These are phyloP conservation scores for Colletotrichum sp. DNA, from an alignment of 2,329 filamentous ascomycete genomes.

Conservation along the genomic window DNA sequence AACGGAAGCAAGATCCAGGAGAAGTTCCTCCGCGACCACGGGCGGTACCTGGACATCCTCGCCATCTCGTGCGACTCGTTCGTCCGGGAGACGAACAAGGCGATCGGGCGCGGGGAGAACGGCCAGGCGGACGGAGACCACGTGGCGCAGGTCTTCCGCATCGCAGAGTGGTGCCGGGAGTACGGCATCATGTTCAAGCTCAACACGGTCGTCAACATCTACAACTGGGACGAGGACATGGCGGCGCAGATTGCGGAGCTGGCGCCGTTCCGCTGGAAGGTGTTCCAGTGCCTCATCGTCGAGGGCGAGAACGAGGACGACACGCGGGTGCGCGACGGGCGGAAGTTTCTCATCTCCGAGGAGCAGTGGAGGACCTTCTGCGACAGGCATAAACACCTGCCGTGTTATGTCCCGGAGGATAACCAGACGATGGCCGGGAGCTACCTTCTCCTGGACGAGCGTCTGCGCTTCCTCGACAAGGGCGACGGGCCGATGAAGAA, in stretches of 20 bases:
- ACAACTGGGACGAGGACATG: slow-evolving; percentile 58
- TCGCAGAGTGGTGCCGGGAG: slow-evolving; percentile 49
- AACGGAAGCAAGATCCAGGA: slow-evolving; percentile 55
- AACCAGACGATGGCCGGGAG: slow-evolving; percentile 56
- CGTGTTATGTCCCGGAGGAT: slow-evolving; percentile 51
- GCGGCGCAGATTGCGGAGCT: slow-evolving; percentile 40
- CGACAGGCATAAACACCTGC: slow-evolving; percentile 42
- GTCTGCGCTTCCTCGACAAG: slow-evolving; percentile 54
- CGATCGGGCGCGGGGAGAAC: slow-evolving; percentile 50
- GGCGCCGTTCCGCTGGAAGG: slow-evolving; percentile 59
- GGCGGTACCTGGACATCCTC: slow-evolving; percentile 54
- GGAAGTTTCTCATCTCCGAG: slow-evolving; percentile 49
- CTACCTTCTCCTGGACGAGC: slow-evolving; percentile 59
- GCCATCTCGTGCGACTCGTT: slow-evolving; percentile 63
- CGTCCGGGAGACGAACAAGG: slow-evolving; percentile 51
- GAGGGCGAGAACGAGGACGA: slow-evolving; percentile 56
- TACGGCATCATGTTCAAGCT: slow-evolving; percentile 60
- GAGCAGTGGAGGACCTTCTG: slow-evolving; percentile 53
- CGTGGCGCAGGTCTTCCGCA: slow-evolving; percentile 45
- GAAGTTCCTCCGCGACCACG: slow-evolving; percentile 46
- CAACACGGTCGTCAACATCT: slow-evolving; percentile 57
- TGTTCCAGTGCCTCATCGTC: slow-evolving; percentile 59
- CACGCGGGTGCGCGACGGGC: slow-evolving; percentile 43
- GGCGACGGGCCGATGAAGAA: slow-evolving; percentile 35
- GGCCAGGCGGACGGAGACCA: slow-evolving; percentile 41